Evolutionary conservation across 2,329 filamentous ascomycete species (phyloP).

Genomic region (Penicillium sp.): DNA sequence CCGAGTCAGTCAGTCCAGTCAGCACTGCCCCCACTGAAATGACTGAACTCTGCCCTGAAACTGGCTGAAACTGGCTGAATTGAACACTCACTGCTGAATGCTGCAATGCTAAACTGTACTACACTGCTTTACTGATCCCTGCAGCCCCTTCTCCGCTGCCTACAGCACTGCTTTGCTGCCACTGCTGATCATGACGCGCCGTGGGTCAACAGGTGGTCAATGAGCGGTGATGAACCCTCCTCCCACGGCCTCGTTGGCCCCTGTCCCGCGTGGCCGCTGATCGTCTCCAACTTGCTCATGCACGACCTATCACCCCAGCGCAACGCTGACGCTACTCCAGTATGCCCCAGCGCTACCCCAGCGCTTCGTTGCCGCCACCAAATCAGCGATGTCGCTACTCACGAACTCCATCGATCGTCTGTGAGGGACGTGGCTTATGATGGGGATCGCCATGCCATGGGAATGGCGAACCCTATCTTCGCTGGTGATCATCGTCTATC

Average conservation of each 20-base stretch:
- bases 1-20: too few species aligned
- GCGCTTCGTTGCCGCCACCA: constrained; percentile 8
- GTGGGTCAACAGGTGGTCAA: constrained; percentile 23
- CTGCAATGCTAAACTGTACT: too few species aligned
- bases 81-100: too few species aligned
- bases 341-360: constrained; percentile 1
- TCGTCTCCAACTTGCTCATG: constrained; percentile 15
- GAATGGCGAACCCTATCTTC: constrained; percentile 4
- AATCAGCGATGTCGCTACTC: constrained; percentile 16
- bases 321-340: too few species aligned
- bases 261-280: constrained; percentile 29
- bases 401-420: constrained; percentile 22
- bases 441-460: constrained; percentile 6
- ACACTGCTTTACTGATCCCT: too few species aligned
- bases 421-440: constrained; percentile 8
- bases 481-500: too few species aligned
- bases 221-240: constrained; percentile 17
- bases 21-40: too few species aligned
- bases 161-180: too few species aligned
- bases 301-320: constrained; percentile 21
- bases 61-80: too few species aligned
- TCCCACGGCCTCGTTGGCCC: constrained; percentile 22
- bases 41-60: too few species aligned
- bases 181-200: constrained; percentile 32
- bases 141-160: too few species aligned